Evolutionary conservation across 768 basidiomycete genomes (phyloP), one percentile per base, ranked within the genome.

Genomic region (Pleurotus salmoneostramineus): DNA sequence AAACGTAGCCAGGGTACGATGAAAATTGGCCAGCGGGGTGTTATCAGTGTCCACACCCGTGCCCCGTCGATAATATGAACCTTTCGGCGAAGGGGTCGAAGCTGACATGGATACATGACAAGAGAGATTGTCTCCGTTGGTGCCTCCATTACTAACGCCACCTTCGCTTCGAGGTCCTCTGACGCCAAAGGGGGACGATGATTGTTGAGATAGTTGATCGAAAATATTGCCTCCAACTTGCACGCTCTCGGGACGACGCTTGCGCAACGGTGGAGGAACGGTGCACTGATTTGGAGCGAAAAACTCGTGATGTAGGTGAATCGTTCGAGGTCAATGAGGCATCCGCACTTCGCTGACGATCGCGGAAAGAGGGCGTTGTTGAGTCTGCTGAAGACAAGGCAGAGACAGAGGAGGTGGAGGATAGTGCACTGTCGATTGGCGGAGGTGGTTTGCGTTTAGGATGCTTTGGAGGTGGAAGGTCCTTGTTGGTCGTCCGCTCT

Each of bases 241-340:
- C 45, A 83, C 76, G 62, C 87, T 89, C 63, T 88, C 87, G 0
- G 87, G 88, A 7, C 81, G 71, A 6, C 80, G 73, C 4, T 74
- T 68, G 1, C 81, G 81, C 0, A 81, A 83, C 7, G 71, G 71
- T 32, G 62, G 57, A 3, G 69, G 70, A 0, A 55, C 57, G 34
- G 64, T 83, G 79, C 68, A 86, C 63, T 0, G 84, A 84, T 62
- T 78, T 83, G 36, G 82, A 83, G 8, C 86, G 76, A 49, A 75
- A 74, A 5, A 82, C 71, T 10, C 81, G 76, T 1, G 66, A 56
- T 2, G 68, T 69, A n/a, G 73, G 71, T 1, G 71, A 70, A 27
- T 61, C 58, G 46, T 63, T 64, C 11, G 60, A 48, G 3, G 61
- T 60, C 3, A 40, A 3, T 2, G 37, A 3, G 2, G 37, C 54